Evolutionary conservation across 2,329 filamentous ascomycete genomes (phyloP).

Genomic region (Fusarium equiseti): DNA sequence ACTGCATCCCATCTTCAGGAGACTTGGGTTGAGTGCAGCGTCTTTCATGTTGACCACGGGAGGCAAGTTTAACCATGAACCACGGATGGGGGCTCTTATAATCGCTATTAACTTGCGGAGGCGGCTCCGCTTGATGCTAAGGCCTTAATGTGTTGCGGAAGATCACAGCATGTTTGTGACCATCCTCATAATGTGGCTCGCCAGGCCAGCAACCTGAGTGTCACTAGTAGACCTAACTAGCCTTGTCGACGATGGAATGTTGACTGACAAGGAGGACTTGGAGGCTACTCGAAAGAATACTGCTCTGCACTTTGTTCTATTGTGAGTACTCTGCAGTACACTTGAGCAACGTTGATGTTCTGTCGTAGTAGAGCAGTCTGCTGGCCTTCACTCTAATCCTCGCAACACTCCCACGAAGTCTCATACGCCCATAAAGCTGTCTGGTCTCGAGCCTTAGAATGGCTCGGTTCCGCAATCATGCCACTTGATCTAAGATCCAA

Average conservation of each 20-base stretch:
- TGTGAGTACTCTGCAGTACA: background rate
- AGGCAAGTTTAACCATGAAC: background rate
- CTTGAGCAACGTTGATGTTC: background rate
- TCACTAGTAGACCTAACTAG: background rate
- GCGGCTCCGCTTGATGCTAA: background rate
- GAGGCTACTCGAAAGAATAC: background rate
- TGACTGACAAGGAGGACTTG: background rate
- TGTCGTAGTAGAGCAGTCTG: background rate
- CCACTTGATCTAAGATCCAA: conserved; percentile 19
- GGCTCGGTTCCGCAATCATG: conserved; percentile 19
- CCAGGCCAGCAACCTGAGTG: background rate
- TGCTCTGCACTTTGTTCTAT: background rate
- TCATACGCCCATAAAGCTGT: no score
- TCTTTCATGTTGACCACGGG: no score
- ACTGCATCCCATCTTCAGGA: background rate
- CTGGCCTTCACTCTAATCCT: background rate
- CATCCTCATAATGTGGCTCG: background rate
- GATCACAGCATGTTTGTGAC: background rate
- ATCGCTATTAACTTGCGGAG: background rate
- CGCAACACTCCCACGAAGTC: background rate
- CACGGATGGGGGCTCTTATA: background rate
- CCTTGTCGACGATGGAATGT: background rate
- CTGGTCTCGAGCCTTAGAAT: no score
- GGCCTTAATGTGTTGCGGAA: background rate
- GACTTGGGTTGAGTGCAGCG: background rate